Evolutionary conservation across 2,329 filamentous ascomycete genomes (phyloP).

Genomic region (Myriosclerotinia scirpicola): DNA sequence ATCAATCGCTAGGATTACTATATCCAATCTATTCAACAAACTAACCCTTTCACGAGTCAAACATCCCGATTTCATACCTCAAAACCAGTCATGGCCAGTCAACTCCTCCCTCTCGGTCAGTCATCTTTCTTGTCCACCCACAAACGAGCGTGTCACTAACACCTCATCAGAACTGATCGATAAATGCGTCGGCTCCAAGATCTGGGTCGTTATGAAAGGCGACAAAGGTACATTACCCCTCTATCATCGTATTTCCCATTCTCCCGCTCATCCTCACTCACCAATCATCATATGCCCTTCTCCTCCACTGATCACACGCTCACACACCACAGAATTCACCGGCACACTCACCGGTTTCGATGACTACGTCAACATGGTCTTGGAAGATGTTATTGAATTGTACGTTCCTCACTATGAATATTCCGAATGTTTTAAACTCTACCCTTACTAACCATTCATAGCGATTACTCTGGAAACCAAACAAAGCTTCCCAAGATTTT

Average conservation of each 20-base stretch:
- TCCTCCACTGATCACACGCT: not conserved
- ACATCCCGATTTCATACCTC: not conserved
- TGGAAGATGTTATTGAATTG: conserved; percentile 98
- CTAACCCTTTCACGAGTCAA: conserved; percentile 1
- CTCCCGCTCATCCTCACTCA: no score
- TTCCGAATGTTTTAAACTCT: not conserved
- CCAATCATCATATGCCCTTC: no score
- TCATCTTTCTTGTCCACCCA: conserved; percentile 13
- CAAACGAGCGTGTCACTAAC: conserved; percentile 33
- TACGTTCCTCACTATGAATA: conserved; percentile 46
- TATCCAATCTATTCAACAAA: not conserved
- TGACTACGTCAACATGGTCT: conserved; percentile 99
- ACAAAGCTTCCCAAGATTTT: conserved; percentile 92
- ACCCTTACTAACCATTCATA: conserved; percentile 49
- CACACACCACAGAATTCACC: conserved; percentile 71
- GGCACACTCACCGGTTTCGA: conserved; percentile 94
- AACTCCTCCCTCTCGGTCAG: conserved; percentile 39
- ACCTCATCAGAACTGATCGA: conserved; percentile 81
- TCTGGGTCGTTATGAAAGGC: conserved; percentile 99
- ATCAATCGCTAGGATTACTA: not conserved
- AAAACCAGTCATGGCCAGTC: conserved; percentile 34
- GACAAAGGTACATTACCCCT: conserved; percentile 72
- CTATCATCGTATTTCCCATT: not conserved
- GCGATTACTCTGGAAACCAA: conserved; percentile 86
- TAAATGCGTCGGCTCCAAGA: conserved; percentile 95